Base-by-base conservation (phyloP, 257 asterid genomes). In the Gentiana dahurica region DNA sequence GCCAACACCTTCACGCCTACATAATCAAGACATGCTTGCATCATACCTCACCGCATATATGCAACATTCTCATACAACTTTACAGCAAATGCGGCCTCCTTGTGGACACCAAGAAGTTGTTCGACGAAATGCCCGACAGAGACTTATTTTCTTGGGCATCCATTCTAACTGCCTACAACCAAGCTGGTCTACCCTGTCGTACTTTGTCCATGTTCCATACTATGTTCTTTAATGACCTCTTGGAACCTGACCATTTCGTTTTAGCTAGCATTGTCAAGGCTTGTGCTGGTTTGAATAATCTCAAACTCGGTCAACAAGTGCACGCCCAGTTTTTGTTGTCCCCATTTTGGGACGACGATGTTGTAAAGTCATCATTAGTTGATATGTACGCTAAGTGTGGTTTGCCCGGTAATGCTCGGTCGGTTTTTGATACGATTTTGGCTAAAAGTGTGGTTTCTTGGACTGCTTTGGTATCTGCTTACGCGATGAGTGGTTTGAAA, bases 71-170 rank as follows among this genome's bases (percentile, higher is more conserved):
- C 52, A 4, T 89, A 2, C 66, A 72, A n/a, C 39, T 77, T 65
- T 85, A 85, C 3, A 79, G 82, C 2, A 85, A 78, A 81, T 77
- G 79, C 63, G 82, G 78, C 70, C 71, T 53, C 12, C 63, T 61
- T 2, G 2, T 55, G 13, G 78, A 83, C 32, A 91, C 95, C n/a
- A 46, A 68, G 51, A 71, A 81, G 6, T 51, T 89, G 86, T 78
- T 89, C 70, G 92, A 85, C 54, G 82, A 76, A 83, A 85, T 86
- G 95, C 77, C 85, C 6, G 55, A 63, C 3, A 71, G 88, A 63
- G 89, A 89, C 71, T 69, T 77, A 35, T 83, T 82, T 53, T 89
- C 97, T 2, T 89, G 97, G 97, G 82, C 92, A 0, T 79, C 97
- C 1, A 63, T 89, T 66, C 76, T 89, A 58, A 85, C 94, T 43